Evolutionary conservation across 2,329 filamentous ascomycete species (phyloP).

Genomic region (Parasarocladium wereldwijsianum): DNA sequence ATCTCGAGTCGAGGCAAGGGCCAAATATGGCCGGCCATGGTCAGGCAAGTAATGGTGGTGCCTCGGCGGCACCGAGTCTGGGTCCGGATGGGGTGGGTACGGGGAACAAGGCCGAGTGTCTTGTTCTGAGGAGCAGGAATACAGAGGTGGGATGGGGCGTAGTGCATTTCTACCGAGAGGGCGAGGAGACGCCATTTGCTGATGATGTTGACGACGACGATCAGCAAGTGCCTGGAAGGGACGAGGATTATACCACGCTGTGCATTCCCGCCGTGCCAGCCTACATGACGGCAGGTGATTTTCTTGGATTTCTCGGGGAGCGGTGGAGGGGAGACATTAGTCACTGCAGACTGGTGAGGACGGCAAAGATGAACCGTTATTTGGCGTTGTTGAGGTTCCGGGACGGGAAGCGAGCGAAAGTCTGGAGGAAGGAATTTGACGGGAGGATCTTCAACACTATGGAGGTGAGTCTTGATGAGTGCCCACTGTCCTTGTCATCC

Average conservation of each 20-base stretch:
- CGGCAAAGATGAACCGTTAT: slow-evolving; percentile 76
- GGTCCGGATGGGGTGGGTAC: slow-evolving; percentile 48
- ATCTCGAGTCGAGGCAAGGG: slow-evolving; percentile 39
- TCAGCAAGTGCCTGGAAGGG: too few relatives aligned
- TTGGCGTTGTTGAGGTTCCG: slow-evolving; percentile 93
- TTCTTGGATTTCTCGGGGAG: slow-evolving; percentile 83
- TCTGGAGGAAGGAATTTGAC: slow-evolving; percentile 79
- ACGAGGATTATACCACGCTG: slow-evolving; percentile 68
- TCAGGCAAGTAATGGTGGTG: slow-evolving; percentile 20
- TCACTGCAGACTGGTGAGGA: slow-evolving; percentile 90
- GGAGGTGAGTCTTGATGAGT: slow-evolving; percentile 40
- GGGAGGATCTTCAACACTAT: slow-evolving; percentile 86
- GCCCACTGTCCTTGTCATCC: neutral
- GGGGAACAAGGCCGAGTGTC: slow-evolving; percentile 69
- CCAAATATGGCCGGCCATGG: slow-evolving; percentile 19
- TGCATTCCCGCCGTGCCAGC: slow-evolving; percentile 92
- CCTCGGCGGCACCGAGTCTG: slow-evolving; percentile 34
- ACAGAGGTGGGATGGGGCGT: slow-evolving; percentile 83
- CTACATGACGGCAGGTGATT: slow-evolving; percentile 82
- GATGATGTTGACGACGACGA: slow-evolving; percentile 23
- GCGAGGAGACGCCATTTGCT: slow-evolving; percentile 46
- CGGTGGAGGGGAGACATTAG: slow-evolving; percentile 74
- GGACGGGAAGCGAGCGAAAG: slow-evolving; percentile 54
- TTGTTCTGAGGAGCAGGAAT: slow-evolving; percentile 54
- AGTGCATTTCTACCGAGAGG: slow-evolving; percentile 85